phyloP scores from a whole-genome alignment of 768 basidiomycete species.

The Sistotremastrum suecicum region DNA sequence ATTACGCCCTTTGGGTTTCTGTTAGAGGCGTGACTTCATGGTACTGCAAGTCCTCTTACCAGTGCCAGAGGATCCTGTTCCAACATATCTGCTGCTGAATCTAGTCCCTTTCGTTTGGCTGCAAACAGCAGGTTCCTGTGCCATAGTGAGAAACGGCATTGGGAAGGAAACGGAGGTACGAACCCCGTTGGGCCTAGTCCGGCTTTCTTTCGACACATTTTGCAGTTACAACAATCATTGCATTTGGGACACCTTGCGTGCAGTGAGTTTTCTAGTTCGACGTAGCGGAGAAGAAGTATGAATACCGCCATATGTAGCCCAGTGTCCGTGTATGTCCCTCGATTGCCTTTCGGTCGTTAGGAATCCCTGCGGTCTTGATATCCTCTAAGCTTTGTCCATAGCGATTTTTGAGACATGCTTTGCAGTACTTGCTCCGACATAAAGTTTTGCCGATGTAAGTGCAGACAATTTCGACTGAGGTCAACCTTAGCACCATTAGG shows the following conservation, averaged over 20 bases:
- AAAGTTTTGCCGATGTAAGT: conserved; percentile 22
- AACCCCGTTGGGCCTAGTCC: conserved; percentile 50
- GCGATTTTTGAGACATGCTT: conserved; percentile 48
- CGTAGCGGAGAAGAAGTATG: not conserved
- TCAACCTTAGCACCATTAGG: conserved; percentile 3
- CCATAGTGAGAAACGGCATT: not conserved
- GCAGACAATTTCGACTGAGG: conserved; percentile 23
- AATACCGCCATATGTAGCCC: not conserved
- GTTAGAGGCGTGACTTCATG: conserved; percentile 3
- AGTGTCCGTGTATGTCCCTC: not conserved
- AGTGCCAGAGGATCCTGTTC: conserved; percentile 18
- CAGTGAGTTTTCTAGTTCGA: not conserved
- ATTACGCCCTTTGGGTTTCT: conserved; percentile 11
- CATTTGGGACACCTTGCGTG: conserved; percentile 54
- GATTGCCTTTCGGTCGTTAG: not conserved
- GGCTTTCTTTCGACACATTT: conserved; percentile 45
- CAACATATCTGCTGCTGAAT: conserved; percentile 25
- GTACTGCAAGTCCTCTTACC: conserved; percentile 10
- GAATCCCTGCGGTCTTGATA: conserved; percentile 17
- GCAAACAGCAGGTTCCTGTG: conserved; percentile 23
- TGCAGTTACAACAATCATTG: conserved; percentile 52
- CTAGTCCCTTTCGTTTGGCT: conserved; percentile 23
- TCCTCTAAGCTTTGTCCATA: conserved; percentile 40
- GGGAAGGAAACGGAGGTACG: conserved; percentile 9
- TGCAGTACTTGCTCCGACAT: conserved; percentile 51